These are phyloP conservation scores for Tuber aestivum DNA, from an alignment of 495 filamentous ascomycete species.

Conservation along the genomic window DNA sequence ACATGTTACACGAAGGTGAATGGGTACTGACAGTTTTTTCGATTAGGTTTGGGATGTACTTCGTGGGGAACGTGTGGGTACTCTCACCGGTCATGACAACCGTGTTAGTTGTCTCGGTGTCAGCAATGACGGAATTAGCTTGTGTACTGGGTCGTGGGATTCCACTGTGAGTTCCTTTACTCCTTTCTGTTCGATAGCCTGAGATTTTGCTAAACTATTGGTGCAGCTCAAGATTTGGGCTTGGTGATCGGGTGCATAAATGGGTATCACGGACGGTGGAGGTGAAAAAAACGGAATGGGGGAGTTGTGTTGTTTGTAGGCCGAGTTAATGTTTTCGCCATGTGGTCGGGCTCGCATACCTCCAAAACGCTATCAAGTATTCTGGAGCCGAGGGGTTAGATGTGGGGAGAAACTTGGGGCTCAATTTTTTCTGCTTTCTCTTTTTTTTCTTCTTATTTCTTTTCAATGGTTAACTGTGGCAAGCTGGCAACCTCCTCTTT, in stretches of 20 bases:
- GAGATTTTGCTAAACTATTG: conserved; percentile 7
- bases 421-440: background rate
- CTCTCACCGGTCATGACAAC: conserved; percentile 94
- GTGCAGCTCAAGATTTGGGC: conserved; percentile 41
- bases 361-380: background rate
- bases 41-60: conserved; percentile 92
- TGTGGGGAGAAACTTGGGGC: background rate
- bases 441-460: background rate
- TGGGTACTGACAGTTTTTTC: conserved; percentile 19
- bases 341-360: background rate
- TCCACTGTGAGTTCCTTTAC: conserved; percentile 68
- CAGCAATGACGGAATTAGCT: conserved; percentile 96
- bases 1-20: conserved; percentile 24
- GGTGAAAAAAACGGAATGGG: background rate
- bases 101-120: conserved; percentile 96
- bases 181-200: conserved; percentile 2
- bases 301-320: background rate
- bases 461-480: background rate
- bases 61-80: conserved; percentile 93
- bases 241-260: conserved; percentile 25
- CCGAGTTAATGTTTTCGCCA: background rate
- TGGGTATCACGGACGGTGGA: conserved; percentile 32
- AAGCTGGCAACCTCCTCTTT: background rate
- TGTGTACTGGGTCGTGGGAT: conserved; percentile 99
- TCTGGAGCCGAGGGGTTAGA: background rate